Evolutionary conservation across 768 basidiomycete species (phyloP).

Genomic region (Auriscalpium vulgare): DNA sequence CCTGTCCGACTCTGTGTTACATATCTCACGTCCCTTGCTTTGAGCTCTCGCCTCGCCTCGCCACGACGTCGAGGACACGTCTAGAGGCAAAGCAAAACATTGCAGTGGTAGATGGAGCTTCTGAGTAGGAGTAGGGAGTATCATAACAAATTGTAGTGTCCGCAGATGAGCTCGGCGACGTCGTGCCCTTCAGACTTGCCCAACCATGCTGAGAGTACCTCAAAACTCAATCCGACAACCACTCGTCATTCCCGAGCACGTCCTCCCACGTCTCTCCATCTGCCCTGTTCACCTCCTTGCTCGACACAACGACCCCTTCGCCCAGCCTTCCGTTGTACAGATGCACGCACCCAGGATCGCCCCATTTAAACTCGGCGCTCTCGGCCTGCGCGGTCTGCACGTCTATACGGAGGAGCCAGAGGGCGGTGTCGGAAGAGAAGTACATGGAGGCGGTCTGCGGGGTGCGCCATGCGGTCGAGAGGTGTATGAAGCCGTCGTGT

Average conservation of each 20-base stretch:
- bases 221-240: not conserved
- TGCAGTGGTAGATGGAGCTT: no score
- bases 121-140: no score
- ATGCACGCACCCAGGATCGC: constrained; percentile 15
- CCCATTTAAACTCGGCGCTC: constrained; percentile 21
- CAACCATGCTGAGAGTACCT: no score
- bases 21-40: no score
- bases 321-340: constrained; percentile 10
- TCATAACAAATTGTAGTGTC: no score
- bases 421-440: constrained; percentile 23
- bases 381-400: constrained; percentile 14
- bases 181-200: no score
- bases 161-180: no score
- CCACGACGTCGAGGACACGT: no score
- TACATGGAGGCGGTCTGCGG: constrained; percentile 31
- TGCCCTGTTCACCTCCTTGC: not conserved
- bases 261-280: not conserved
- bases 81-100: no score
- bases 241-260: not conserved
- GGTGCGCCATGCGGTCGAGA: constrained; percentile 32
- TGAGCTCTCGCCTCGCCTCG: no score
- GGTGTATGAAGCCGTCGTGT: constrained; percentile 40
- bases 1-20: no score
- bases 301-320: constrained; percentile 2
- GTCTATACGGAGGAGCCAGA: constrained; percentile 22